Percentiles rank a stretch among this genome's conserved stretches.
Evolutionary conservation across 441 rosid genomes (phyloP).

Genomic region (Pelargonium cotyledonis): DNA sequence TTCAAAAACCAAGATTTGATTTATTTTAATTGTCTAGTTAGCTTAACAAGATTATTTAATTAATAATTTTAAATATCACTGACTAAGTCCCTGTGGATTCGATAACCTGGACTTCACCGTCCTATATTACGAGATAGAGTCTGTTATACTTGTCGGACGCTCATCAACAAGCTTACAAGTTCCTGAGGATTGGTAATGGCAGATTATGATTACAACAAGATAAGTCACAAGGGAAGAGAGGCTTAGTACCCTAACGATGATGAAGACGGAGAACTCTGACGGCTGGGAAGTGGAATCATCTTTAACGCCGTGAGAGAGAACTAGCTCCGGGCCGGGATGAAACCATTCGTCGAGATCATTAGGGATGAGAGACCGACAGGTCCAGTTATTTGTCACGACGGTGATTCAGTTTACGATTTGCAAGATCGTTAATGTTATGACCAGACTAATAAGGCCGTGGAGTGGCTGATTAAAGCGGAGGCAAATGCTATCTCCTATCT

Average conservation of each 20-base stretch:
- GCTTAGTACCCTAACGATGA: conserved; percentile 53
- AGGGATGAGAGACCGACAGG: conserved; percentile 38
- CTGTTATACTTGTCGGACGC: too few relatives aligned
- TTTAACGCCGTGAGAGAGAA: conserved; percentile 27
- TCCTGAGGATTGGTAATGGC: conserved; percentile 47
- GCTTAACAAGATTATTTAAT: too few relatives aligned
- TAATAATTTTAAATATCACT: too few relatives aligned
- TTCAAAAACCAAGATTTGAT: too few relatives aligned
- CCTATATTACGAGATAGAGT: too few relatives aligned
- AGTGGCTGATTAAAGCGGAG: conserved; percentile 85
- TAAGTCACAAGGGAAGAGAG: too few relatives aligned
- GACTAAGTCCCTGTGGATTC: too few relatives aligned
- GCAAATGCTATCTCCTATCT: conserved; percentile 72
- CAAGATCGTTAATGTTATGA: conserved; percentile 91
- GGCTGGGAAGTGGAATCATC: too few relatives aligned
- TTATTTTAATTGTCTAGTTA: too few relatives aligned
- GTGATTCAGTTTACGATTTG: conserved; percentile 90
- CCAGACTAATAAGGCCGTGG: conserved; percentile 94
- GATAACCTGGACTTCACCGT: too few relatives aligned
- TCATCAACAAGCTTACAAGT: conserved; percentile 52
- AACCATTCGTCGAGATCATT: conserved; percentile 68
- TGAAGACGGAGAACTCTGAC: conserved; percentile 38
- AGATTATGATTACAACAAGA: conserved; percentile 32
- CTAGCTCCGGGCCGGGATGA: conserved; percentile 49
- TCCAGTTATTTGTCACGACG: conserved; percentile 66